phyloP scores from a whole-genome alignment of 164 flowering plant genomes.

The Liriodendron chinense region DNA sequence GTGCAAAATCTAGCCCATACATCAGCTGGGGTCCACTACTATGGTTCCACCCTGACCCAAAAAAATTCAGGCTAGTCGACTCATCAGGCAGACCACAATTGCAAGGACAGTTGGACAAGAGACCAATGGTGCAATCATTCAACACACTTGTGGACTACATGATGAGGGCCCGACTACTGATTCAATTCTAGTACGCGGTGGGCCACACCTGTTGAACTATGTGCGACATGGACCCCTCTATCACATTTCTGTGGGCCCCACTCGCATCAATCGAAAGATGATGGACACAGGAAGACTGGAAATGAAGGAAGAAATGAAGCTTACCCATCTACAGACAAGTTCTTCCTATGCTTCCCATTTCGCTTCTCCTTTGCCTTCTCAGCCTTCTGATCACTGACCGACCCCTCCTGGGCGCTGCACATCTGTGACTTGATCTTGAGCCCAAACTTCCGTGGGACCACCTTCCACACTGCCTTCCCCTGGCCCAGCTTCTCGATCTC shows the following conservation, averaged over 20 bases:
- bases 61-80: no score
- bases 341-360: constrained; percentile 55
- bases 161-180: no score
- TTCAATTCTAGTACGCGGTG: no score
- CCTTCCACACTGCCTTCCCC: constrained; percentile 57
- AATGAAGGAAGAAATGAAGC: not conserved
- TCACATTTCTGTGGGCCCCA: not conserved
- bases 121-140: no score
- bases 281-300: not conserved
- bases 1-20: no score
- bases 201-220: not conserved
- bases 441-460: constrained; percentile 73
- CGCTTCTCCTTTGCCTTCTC: constrained; percentile 50
- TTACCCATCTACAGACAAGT: constrained; percentile 25
- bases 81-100: no score
- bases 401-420: constrained; percentile 92
- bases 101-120: no score
- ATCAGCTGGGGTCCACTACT: no score
- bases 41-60: no score
- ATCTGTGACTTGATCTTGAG: constrained; percentile 79
- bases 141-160: no score
- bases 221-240: not conserved
- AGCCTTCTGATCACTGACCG: constrained; percentile 57
- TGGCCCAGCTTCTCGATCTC: constrained; percentile 80
- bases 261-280: not conserved